Conservation (phyloP, 257 asterid genomes). For the Solanum gandarillasii region DNA sequence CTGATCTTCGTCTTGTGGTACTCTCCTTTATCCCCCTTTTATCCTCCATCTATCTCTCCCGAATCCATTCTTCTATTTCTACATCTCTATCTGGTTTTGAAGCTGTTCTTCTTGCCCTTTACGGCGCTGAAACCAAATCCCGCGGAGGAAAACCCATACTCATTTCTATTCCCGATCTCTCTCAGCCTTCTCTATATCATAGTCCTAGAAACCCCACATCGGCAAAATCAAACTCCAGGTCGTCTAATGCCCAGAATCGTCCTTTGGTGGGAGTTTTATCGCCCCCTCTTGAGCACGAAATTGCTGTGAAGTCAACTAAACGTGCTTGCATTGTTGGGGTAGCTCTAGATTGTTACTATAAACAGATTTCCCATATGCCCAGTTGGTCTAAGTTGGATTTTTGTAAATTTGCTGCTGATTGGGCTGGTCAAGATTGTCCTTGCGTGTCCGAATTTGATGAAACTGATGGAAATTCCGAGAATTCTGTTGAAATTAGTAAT, state of each 20-base stretch:
- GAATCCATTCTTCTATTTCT: conserved; percentile 42
- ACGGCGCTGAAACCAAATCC: conserved; percentile 60
- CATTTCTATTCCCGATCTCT: conserved; percentile 74
- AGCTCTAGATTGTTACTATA: conserved; percentile 73
- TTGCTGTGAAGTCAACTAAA: conserved; percentile 82
- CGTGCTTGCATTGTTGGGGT: conserved; percentile 86
- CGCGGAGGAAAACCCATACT: conserved; percentile 69
- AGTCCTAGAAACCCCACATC: conserved; percentile 35
- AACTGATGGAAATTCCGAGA: conserved; percentile 9
- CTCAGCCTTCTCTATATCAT: conserved; percentile 86
- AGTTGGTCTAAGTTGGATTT: conserved; percentile 79
- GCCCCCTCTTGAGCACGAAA: conserved; percentile 73
- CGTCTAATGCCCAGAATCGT: neutral
- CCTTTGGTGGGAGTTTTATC: conserved; percentile 50
- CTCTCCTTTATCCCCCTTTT: conserved; percentile 65
- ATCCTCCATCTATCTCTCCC: conserved; percentile 49
- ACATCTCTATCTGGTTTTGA: conserved; percentile 76
- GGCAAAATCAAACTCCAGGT: conserved; percentile 27
- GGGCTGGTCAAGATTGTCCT: conserved; percentile 86
- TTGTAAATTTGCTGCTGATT: conserved; percentile 48
- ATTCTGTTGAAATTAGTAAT: conserved; percentile 20
- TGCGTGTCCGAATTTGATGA: conserved; percentile 62
- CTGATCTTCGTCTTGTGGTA: conserved; percentile 77
- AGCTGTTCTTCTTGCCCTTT: conserved; percentile 71
- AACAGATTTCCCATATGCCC: conserved; percentile 88